phyloP scores from a whole-genome alignment of 352 stramenopile genomes.

The Phytophthora vignae region DNA sequence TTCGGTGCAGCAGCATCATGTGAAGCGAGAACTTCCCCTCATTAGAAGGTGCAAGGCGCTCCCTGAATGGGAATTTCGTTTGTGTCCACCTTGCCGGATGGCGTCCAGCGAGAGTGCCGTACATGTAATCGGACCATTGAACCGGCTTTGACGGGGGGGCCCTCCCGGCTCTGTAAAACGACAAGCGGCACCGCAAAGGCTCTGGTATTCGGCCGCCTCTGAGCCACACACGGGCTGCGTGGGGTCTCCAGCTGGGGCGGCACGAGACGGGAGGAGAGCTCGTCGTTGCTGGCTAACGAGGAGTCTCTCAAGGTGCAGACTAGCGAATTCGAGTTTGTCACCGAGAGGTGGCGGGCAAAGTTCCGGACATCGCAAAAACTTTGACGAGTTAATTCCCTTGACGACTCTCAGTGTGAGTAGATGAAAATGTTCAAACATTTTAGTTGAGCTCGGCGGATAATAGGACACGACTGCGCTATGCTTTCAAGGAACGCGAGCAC shows the following conservation, averaged over 20 bases:
- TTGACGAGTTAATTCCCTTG: too few relatives aligned
- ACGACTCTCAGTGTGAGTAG: background rate
- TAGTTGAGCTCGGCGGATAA: constrained; percentile 16
- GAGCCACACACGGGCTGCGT: constrained; percentile 31
- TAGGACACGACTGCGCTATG: background rate
- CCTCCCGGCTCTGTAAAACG: constrained; percentile 19
- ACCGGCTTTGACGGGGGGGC: constrained; percentile 18
- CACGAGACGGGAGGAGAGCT: constrained; percentile 17
- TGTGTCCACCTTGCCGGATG: constrained; percentile 39
- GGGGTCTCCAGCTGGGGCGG: constrained; percentile 20
- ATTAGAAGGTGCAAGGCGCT: constrained; percentile 7
- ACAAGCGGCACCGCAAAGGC: constrained; percentile 31
- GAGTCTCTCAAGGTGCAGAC: background rate
- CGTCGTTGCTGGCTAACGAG: background rate
- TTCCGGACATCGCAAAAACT: background rate
- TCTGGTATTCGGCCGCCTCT: constrained; percentile 7
- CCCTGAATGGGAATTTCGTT: constrained; percentile 35
- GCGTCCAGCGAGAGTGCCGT: constrained; percentile 16
- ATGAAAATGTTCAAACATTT: constrained; percentile 3
- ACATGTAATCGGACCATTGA: background rate
- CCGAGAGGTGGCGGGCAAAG: background rate
- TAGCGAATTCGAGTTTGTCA: constrained; percentile 19
- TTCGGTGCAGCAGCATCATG: background rate
- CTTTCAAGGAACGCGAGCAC: background rate
- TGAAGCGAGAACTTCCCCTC: background rate